These are phyloP conservation scores for Saccharum hybrid DNA, from an alignment of 202 grass and related monocot genomes.

Conservation along the genomic window DNA sequence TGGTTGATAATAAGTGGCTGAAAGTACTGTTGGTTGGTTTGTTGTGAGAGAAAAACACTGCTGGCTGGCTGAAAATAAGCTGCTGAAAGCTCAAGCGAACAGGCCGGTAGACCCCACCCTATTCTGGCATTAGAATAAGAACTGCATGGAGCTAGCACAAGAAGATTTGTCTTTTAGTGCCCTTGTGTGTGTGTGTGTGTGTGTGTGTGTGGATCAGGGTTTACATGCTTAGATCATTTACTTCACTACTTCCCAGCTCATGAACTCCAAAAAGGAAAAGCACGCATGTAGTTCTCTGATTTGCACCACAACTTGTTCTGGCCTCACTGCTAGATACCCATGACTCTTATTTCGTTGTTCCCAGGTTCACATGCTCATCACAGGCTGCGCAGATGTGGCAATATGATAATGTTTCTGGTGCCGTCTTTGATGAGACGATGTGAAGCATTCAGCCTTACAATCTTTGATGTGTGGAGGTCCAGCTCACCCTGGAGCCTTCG, in stretches of 20 bases:
- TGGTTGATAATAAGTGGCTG: too few relatives aligned
- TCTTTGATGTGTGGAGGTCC: constrained; percentile 15
- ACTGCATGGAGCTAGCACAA: constrained; percentile 33
- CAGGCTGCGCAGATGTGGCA: constrained; percentile 26
- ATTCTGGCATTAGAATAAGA: constrained; percentile 25
- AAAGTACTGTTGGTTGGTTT: too few relatives aligned
- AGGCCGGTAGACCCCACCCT: not conserved
- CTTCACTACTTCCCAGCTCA: constrained; percentile 21
- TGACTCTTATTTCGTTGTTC: constrained; percentile 44
- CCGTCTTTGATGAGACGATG: not conserved
- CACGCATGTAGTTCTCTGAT: not conserved
- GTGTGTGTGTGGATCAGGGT: constrained; percentile 47
- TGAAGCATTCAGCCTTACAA: constrained; percentile 19
- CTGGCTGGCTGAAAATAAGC: too few relatives aligned
- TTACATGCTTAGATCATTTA: constrained; percentile 57
- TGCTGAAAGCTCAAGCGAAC: too few relatives aligned
- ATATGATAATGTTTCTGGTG: constrained; percentile 2
- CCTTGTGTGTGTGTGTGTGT: constrained; percentile 36
- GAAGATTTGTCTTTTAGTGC: constrained; percentile 47
- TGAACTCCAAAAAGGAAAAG: constrained; percentile 42
- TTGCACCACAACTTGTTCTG: constrained; percentile 37
- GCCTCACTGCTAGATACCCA: constrained; percentile 20
- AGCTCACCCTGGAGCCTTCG: constrained; percentile 44
- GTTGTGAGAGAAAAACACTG: too few relatives aligned
- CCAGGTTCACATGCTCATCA: constrained; percentile 47